Evolutionary conservation across 2,329 filamentous ascomycete genomes (phyloP).

Genomic region (Phialemonium atrogriseum): DNA sequence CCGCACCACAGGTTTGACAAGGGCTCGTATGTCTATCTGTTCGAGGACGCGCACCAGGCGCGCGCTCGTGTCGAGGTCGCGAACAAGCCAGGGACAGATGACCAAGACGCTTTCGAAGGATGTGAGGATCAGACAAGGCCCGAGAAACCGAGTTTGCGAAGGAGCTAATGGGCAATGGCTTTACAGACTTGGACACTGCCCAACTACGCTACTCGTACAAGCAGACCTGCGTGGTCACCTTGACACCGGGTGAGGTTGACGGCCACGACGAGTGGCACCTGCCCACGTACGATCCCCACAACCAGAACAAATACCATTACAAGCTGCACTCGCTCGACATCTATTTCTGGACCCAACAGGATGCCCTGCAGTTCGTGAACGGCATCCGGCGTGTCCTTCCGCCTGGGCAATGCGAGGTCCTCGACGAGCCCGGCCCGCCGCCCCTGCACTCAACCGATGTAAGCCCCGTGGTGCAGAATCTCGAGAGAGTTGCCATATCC

Average conservation of each 20-base stretch:
- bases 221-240: slow-evolving; percentile 61
- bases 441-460: slow-evolving; percentile 37
- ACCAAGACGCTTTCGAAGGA: slow-evolving; percentile 74
- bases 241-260: slow-evolving; percentile 49
- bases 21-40: slow-evolving; percentile 72
- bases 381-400: slow-evolving; percentile 59
- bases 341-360: slow-evolving; percentile 71
- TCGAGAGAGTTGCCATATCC: slow-evolving; percentile 64
- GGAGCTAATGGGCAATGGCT: slow-evolving; percentile 11
- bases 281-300: slow-evolving; percentile 61
- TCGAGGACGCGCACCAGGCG: slow-evolving; percentile 61
- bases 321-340: slow-evolving; percentile 67
- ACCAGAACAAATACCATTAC: slow-evolving; percentile 74
- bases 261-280: slow-evolving; percentile 63
- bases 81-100: slow-evolving; percentile 63
- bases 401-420: slow-evolving; percentile 49
- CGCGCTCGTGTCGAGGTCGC: slow-evolving; percentile 68
- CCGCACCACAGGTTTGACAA: slow-evolving; percentile 77
- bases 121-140: slow-evolving; percentile 40
- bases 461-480: slow-evolving; percentile 63
- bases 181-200: slow-evolving; percentile 55
- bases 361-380: slow-evolving; percentile 63
- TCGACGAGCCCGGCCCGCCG: slow-evolving; percentile 52
- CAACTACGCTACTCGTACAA: slow-evolving; percentile 64
- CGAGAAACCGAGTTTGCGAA: background rate